A percentile compares a stretch with the other conserved stretches of the same genome.
These are phyloP conservation scores for Oryza nivara DNA, from an alignment of 176 grass and related monocot species.

Conservation along the genomic window DNA sequence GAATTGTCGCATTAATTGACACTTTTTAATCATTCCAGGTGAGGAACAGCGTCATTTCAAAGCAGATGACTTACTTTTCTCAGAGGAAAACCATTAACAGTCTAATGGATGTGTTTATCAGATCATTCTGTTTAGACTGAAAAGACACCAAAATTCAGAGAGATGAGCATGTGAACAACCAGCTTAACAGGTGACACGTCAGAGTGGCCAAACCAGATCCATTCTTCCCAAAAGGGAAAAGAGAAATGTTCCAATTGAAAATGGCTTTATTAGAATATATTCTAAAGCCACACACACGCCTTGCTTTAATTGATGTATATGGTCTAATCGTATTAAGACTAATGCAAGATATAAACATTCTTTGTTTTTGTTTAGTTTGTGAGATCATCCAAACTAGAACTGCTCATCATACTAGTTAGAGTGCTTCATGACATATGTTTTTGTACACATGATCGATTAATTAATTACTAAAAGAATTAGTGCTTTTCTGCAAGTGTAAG, in stretches of 20 bases:
- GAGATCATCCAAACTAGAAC: not conserved
- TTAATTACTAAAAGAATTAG: not conserved
- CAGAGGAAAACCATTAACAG: not conserved
- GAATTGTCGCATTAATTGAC: not conserved
- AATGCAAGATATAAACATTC: not conserved
- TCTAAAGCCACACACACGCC: slow-evolving; percentile 25
- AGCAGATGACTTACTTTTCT: not conserved
- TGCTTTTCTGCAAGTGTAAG: not conserved
- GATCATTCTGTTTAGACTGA: slow-evolving; percentile 25
- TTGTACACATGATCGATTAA: slow-evolving; percentile 3
- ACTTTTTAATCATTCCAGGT: not conserved
- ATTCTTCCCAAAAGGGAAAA: slow-evolving; percentile 35
- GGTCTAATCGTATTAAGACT: slow-evolving; percentile 7
- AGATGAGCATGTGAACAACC: slow-evolving; percentile 35
- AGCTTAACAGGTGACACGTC: slow-evolving; percentile 26
- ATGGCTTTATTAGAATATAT: slow-evolving; percentile 41
- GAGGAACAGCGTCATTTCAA: slow-evolving; percentile 18
- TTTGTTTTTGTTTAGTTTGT: not conserved
- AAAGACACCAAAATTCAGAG: not conserved
- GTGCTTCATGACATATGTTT: slow-evolving; percentile 19
- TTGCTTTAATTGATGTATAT: slow-evolving; percentile 36
- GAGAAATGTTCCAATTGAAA: not conserved
- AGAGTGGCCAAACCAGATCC: slow-evolving; percentile 38
- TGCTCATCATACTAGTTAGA: not conserved
- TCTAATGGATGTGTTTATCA: not conserved